A percentile compares a stretch with the other conserved stretches of the same genome.
These are phyloP conservation scores for Apiotrichum mycotoxinovorans DNA, from an alignment of 1,284 basidiomycete species.

Conservation along the genomic window DNA sequence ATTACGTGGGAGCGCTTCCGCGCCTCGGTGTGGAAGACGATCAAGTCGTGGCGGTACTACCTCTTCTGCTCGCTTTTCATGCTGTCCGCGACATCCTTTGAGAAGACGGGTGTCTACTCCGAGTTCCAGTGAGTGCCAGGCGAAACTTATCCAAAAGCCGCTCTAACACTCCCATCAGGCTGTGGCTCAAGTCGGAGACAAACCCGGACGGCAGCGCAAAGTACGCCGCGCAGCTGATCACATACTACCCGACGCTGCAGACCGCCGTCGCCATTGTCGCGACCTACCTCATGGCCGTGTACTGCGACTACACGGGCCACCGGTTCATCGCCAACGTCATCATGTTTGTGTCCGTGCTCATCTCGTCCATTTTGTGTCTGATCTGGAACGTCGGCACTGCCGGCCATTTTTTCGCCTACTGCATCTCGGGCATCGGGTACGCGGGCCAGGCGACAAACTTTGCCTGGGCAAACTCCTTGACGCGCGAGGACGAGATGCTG, in stretches of 20 bases:
- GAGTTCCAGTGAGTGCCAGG: conserved; percentile 23
- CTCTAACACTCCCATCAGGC: not conserved
- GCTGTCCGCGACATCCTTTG: conserved; percentile 29
- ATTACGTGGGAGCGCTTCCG: conserved; percentile 29
- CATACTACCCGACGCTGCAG: conserved; percentile 36
- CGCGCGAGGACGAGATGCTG: conserved; percentile 42
- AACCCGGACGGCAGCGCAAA: not conserved
- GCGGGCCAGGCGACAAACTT: conserved; percentile 45
- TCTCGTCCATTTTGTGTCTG: conserved; percentile 36
- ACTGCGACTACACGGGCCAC: conserved; percentile 34
- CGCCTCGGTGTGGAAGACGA: conserved; percentile 20
- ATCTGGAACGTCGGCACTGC: conserved; percentile 32
- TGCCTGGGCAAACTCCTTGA: conserved; percentile 43
- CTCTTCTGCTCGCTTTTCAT: conserved; percentile 39
- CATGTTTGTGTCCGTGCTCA: conserved; percentile 32
- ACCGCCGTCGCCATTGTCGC: conserved; percentile 37
- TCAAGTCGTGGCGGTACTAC: conserved; percentile 33
- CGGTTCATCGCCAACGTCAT: conserved; percentile 45
- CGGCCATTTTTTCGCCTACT: conserved; percentile 42
- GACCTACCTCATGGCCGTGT: conserved; percentile 37
- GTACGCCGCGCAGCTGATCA: conserved; percentile 22
- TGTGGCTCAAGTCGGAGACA: conserved; percentile 32
- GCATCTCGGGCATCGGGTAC: conserved; percentile 35
- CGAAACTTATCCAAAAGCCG: not conserved
- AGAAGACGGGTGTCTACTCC: conserved; percentile 37